A percentile compares a stretch with the other conserved stretches of the same genome.
Conservation (phyloP, 345 rosid species). For the Corchorus capsularis region DNA sequence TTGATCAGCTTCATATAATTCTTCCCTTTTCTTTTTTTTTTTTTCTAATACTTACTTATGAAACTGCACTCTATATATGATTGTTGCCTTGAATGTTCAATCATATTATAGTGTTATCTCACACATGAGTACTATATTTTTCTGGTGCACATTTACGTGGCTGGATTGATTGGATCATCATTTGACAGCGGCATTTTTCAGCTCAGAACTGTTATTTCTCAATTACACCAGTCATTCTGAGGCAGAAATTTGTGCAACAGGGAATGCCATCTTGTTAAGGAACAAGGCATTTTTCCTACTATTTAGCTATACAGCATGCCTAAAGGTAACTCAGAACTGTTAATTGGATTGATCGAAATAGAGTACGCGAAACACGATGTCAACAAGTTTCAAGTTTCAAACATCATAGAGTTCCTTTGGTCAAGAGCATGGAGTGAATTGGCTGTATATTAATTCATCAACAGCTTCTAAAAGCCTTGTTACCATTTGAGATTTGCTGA, state of each 20-base stretch:
- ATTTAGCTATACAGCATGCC: no score
- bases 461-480: not conserved
- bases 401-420: not conserved
- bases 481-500: no score
- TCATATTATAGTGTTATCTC: not conserved
- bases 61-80: not conserved
- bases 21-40: not conserved
- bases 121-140: conserved; percentile 8
- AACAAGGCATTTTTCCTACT: not conserved
- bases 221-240: conserved; percentile 38
- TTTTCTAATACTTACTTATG: no score
- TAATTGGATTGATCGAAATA: not conserved
- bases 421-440: not conserved
- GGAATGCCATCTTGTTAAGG: not conserved
- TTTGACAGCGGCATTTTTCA: conserved; percentile 68
- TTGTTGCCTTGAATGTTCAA: not conserved
- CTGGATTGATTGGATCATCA: conserved; percentile 79
- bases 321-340: not conserved
- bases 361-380: not conserved
- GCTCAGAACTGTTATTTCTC: conserved; percentile 62
- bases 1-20: not conserved
- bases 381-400: not conserved
- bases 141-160: conserved; percentile 65
- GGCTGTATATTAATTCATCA: not conserved
- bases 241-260: conserved; percentile 15